Evolutionary conservation across 1,284 basidiomycete species (phyloP).

Genomic region (Singerocomus rubriflavus): DNA sequence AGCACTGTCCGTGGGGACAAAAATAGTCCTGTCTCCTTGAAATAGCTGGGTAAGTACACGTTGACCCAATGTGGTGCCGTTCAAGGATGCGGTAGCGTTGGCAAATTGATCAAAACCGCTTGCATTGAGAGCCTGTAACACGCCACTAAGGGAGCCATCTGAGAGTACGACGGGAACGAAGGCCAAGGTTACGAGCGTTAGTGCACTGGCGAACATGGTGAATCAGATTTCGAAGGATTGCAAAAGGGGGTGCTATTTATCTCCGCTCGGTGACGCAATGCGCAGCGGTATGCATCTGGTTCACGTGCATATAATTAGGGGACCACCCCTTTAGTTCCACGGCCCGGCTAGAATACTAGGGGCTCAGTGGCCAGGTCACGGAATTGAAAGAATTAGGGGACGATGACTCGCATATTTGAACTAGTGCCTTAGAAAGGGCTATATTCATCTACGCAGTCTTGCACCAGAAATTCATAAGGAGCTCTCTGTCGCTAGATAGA

Average conservation of each 20-base stretch:
- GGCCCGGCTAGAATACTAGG: no score
- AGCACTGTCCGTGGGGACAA: constrained; percentile 49
- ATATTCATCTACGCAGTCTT: background rate
- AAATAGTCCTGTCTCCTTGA: constrained; percentile 41
- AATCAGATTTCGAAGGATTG: background rate
- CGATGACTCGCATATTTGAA: no score
- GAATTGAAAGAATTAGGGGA: no score
- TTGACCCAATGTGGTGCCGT: constrained; percentile 42
- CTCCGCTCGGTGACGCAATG: constrained; percentile 31
- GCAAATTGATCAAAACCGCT: constrained; percentile 42
- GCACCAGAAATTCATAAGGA: background rate
- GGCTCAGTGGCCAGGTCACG: no score
- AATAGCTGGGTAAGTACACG: constrained; percentile 42
- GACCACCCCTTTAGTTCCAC: background rate
- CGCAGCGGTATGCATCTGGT: constrained; percentile 15
- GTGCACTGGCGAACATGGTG: constrained; percentile 19
- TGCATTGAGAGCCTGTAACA: constrained; percentile 34
- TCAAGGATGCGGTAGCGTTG: constrained; percentile 35
- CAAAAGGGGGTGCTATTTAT: background rate
- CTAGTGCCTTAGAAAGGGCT: background rate
- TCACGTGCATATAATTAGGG: background rate
- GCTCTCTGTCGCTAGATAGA: background rate
- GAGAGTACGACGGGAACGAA: constrained; percentile 15
- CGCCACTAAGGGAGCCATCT: constrained; percentile 30
- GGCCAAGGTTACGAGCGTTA: constrained; percentile 12